Conservation (phyloP, 208 protist genomes). For the Leishmania arabica region DNA sequence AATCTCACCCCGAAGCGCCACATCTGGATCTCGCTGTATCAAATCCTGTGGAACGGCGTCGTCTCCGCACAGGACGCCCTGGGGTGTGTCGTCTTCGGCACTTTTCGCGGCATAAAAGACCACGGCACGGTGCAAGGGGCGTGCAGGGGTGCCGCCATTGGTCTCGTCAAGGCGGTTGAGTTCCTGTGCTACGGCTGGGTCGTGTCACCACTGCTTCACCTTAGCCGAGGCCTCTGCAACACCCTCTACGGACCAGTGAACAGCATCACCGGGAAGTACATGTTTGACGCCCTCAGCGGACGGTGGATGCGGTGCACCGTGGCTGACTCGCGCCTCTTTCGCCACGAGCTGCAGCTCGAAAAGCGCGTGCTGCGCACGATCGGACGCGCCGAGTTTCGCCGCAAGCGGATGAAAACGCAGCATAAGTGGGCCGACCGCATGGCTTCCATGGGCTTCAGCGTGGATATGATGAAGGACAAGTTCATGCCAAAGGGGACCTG, state of each 20-base stretch:
- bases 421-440: conserved; percentile 63
- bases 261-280: conserved; percentile 56
- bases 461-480: conserved; percentile 56
- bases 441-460: conserved; percentile 74
- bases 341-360: conserved; percentile 59
- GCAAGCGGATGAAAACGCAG: conserved; percentile 66
- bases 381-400: conserved; percentile 74
- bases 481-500: conserved; percentile 8
- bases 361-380: conserved; percentile 72
- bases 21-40: conserved; percentile 58
- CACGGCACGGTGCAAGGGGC: conserved; percentile 25
- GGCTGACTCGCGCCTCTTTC: conserved; percentile 41
- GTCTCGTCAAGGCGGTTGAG: conserved; percentile 21
- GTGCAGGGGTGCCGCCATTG: conserved; percentile 21
- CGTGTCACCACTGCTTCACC: conserved; percentile 69
- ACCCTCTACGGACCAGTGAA: conserved; percentile 63
- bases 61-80: conserved; percentile 63
- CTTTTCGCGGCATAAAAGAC: conserved; percentile 38
- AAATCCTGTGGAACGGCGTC: conserved; percentile 64
- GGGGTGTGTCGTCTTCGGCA: conserved; percentile 52
- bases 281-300: conserved; percentile 76
- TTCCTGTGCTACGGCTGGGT: conserved; percentile 72
- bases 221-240: conserved; percentile 67
- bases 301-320: conserved; percentile 74
- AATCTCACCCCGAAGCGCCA: conserved; percentile 80